Conservation (phyloP, 1,284 basidiomycete genomes). For the Cryptococcus sp. region DNA sequence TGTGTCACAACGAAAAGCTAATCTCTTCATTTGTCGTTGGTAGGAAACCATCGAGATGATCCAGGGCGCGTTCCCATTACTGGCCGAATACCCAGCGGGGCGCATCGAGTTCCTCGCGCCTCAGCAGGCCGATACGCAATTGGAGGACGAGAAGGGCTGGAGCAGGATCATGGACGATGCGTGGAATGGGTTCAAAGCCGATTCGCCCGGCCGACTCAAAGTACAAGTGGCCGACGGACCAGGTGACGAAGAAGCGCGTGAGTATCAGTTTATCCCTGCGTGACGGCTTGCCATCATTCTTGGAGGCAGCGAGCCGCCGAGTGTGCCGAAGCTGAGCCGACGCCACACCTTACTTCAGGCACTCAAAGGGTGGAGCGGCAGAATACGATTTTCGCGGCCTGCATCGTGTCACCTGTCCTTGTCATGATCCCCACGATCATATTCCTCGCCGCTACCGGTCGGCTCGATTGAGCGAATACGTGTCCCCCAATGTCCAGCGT, state of each 20-base stretch:
- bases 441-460: too few relatives aligned
- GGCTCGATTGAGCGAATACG: too few relatives aligned
- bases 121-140: neutral
- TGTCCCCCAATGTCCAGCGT: too few relatives aligned
- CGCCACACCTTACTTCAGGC: too few relatives aligned
- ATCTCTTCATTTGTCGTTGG: neutral
- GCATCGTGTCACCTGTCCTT: too few relatives aligned
- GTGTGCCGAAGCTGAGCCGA: too few relatives aligned
- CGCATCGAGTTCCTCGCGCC: constrained; percentile 27
- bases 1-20: neutral
- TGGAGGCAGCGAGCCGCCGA: too few relatives aligned
- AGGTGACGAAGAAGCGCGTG: constrained; percentile 21
- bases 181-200: constrained; percentile 22
- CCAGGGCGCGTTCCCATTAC: constrained; percentile 19
- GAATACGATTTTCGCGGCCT: too few relatives aligned
- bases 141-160: constrained; percentile 16
- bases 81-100: constrained; percentile 19
- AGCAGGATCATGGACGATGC: constrained; percentile 30
- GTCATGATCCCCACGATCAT: too few relatives aligned
- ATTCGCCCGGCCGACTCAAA: constrained; percentile 19
- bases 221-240: constrained; percentile 28
- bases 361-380: too few relatives aligned
- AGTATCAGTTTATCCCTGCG: constrained; percentile 2
- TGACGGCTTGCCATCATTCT: too few relatives aligned
- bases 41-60: constrained; percentile 32